Evolutionary conservation across 805 yeast species (phyloP).

Genomic region (Teunomyces barrocoloradensis): DNA sequence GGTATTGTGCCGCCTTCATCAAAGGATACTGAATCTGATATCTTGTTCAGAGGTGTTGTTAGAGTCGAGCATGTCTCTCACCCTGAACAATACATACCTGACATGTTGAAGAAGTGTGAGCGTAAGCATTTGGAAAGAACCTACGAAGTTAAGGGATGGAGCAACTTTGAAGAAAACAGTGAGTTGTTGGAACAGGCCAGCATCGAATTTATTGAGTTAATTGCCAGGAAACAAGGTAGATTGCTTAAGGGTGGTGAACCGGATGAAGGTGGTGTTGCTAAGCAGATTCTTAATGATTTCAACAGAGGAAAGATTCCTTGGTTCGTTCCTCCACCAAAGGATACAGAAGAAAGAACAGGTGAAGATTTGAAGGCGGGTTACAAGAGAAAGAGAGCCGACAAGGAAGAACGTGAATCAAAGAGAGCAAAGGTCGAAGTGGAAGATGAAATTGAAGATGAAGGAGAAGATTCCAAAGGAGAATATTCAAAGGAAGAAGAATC

Average conservation of each 20-base stretch:
- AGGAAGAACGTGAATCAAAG: slow-evolving; percentile 34
- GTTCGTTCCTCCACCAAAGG: slow-evolving; percentile 88
- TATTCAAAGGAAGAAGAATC: slow-evolving; percentile 28
- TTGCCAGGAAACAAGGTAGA: slow-evolving; percentile 92
- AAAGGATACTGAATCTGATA: slow-evolving; percentile 88
- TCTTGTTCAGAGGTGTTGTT: slow-evolving; percentile 93
- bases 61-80: slow-evolving; percentile 96
- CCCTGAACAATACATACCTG: slow-evolving; percentile 95
- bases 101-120: slow-evolving; percentile 79
- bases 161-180: slow-evolving; percentile 39
- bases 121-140: slow-evolving; percentile 91
- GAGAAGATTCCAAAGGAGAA: slow-evolving; percentile 14
- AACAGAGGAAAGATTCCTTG: slow-evolving; percentile 97
- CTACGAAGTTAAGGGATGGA: slow-evolving; percentile 92
- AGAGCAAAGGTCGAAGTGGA: slow-evolving; percentile 22
- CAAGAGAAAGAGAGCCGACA: slow-evolving; percentile 53
- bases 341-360: slow-evolving; percentile 58
- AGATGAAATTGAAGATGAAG: slow-evolving; percentile 11
- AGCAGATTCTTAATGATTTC: slow-evolving; percentile 87
- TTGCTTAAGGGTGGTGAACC: slow-evolving; percentile 97
- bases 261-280: slow-evolving; percentile 90
- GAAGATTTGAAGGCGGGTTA: slow-evolving; percentile 54
- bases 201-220: slow-evolving; percentile 76
- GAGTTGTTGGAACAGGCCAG: slow-evolving; percentile 48
- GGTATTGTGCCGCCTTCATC: slow-evolving; percentile 97